Conservation (phyloP, 2,329 filamentous ascomycete genomes). For the Phyllosticta citriasiana region DNA sequence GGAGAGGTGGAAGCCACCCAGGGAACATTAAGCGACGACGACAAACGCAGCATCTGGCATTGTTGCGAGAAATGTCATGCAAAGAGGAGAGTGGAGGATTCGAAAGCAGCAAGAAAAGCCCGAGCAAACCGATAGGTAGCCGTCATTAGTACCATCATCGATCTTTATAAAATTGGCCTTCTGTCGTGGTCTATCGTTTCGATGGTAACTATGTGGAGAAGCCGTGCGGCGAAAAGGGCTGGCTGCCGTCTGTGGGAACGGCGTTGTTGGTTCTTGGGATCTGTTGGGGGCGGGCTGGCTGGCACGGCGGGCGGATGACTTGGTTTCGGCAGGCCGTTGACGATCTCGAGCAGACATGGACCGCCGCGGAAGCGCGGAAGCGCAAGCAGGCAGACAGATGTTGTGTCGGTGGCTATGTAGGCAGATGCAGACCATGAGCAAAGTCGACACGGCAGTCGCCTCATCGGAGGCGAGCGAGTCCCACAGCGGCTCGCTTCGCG, state of each 20-base stretch:
- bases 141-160: background rate
- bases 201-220: too few species aligned
- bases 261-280: too few species aligned
- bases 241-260: too few species aligned
- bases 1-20: too few species aligned
- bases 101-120: background rate
- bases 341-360: background rate
- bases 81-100: background rate
- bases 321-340: too few species aligned
- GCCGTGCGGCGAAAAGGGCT: too few species aligned
- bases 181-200: background rate
- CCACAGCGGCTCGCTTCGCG: background rate
- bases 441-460: background rate
- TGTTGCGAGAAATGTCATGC: background rate
- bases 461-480: background rate
- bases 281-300: too few species aligned
- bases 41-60: background rate
- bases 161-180: background rate
- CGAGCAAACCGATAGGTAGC: background rate
- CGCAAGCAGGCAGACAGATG: background rate
- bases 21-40: background rate
- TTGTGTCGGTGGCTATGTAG: too few species aligned
- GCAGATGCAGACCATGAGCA: background rate
- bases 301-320: too few species aligned
- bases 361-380: background rate